Evolutionary conservation across 2,329 filamentous ascomycete species (phyloP).

Genomic region (Colletotrichum agaves): DNA sequence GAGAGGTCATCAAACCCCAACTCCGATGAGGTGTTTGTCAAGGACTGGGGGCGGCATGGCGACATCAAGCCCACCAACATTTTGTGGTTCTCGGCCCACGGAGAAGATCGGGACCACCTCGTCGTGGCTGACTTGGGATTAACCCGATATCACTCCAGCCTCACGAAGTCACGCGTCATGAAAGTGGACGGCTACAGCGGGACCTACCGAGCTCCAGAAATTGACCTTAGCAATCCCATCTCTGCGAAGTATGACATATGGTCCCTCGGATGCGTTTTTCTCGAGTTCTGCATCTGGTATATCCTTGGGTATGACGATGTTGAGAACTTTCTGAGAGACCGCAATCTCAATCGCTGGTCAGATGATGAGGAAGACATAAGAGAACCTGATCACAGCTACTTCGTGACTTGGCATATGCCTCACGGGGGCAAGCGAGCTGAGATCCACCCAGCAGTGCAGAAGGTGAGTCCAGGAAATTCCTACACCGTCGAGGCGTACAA

Average conservation of each 20-base stretch:
- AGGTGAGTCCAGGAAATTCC: neutral
- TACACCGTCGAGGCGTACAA: neutral
- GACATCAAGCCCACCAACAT: slow-evolving; percentile 31
- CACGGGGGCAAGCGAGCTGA: neutral
- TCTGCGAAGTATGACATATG: slow-evolving; percentile 43
- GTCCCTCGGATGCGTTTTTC: slow-evolving; percentile 43
- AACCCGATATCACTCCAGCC: slow-evolving; percentile 12
- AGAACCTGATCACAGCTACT: slow-evolving; percentile 16
- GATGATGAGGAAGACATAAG: neutral
- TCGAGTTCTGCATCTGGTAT: slow-evolving; percentile 43
- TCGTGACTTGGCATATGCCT: neutral
- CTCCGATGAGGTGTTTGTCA: neutral
- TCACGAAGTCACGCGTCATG: slow-evolving; percentile 15
- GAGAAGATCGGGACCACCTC: slow-evolving; percentile 4
- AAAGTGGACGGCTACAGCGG: slow-evolving; percentile 17
- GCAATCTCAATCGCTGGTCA: neutral
- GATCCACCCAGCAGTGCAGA: neutral
- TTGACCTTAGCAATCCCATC: slow-evolving; percentile 16
- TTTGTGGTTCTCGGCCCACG: slow-evolving; percentile 18
- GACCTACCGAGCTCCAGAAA: slow-evolving; percentile 20
- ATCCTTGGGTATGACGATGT: neutral
- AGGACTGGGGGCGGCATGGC: slow-evolving; percentile 26
- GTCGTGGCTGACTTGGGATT: slow-evolving; percentile 24
- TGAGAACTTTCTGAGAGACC: neutral
- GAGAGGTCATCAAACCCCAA: neutral